Conservation (phyloP, 495 filamentous ascomycete species). For the Penicillium psychrofluorescens region DNA sequence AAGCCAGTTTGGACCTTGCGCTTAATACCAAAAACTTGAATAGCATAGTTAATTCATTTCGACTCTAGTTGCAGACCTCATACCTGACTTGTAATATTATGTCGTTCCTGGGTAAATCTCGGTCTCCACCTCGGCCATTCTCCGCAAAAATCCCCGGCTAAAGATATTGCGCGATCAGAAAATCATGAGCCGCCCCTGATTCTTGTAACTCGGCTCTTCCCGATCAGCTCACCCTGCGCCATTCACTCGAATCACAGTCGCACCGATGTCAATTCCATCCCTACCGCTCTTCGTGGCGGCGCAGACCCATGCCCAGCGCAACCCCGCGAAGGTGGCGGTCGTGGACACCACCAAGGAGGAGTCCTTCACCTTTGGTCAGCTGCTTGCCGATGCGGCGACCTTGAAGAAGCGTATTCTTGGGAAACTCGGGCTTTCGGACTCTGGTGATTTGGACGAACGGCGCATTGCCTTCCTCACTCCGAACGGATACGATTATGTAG, state of each 20-base stretch:
- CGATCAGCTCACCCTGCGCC: neutral
- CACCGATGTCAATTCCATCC: slow-evolving; percentile 45
- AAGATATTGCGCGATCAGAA: neutral
- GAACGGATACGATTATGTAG: slow-evolving; percentile 91
- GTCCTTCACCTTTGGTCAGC: slow-evolving; percentile 69
- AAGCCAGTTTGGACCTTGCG: no score
- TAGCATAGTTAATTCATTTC: no score
- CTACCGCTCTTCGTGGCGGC: slow-evolving; percentile 68
- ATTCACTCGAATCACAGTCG: neutral
- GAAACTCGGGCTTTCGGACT: slow-evolving; percentile 31
- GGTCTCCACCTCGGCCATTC: slow-evolving; percentile 1
- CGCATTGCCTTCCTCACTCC: slow-evolving; percentile 77
- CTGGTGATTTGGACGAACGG: slow-evolving; percentile 57
- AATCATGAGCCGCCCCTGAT: no score
- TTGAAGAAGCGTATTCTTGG: slow-evolving; percentile 57
- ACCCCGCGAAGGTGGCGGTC: slow-evolving; percentile 61
- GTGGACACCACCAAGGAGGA: slow-evolving; percentile 66
- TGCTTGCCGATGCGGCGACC: slow-evolving; percentile 66
- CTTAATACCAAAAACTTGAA: no score
- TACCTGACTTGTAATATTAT: no score
- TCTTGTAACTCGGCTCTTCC: neutral
- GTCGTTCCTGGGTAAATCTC: no score
- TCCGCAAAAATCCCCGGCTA: slow-evolving; percentile 2
- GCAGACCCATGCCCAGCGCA: slow-evolving; percentile 43
- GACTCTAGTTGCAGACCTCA: no score